Conservation (phyloP, 805 yeast species). For the Kockiozyma suomiensis region DNA sequence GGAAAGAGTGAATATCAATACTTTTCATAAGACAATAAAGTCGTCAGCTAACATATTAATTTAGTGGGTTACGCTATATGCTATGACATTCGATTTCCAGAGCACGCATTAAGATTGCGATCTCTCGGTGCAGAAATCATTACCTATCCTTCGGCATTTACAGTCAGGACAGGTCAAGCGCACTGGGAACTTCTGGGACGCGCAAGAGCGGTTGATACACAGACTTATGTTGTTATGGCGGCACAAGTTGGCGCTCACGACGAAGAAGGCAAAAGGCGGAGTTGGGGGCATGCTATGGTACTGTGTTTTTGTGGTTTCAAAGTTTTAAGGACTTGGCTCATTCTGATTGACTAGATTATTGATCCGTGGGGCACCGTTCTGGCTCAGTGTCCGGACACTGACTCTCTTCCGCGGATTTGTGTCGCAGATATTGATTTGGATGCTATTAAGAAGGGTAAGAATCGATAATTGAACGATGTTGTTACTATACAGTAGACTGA, state of each 20-base stretch:
- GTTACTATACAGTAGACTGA: too few species aligned
- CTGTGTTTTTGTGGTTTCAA: too few species aligned
- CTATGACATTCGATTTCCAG: conserved; percentile 87
- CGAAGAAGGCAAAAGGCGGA: conserved; percentile 57
- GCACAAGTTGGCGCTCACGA: conserved; percentile 86
- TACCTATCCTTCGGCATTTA: conserved; percentile 92
- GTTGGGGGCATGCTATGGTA: conserved; percentile 80
- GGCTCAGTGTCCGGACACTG: conserved; percentile 56
- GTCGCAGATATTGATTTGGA: conserved; percentile 68
- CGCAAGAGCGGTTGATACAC: conserved; percentile 89
- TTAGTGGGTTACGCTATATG: conserved; percentile 71
- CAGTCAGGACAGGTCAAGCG: conserved; percentile 84
- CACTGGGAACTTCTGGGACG: conserved; percentile 84
- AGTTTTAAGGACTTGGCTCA: not conserved
- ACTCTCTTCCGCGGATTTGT: conserved; percentile 50
- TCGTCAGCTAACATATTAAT: too few species aligned
- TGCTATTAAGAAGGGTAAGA: conserved; percentile 45
- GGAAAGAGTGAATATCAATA: too few species aligned
- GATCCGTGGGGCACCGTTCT: conserved; percentile 90
- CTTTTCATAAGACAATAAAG: too few species aligned
- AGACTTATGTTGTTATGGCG: conserved; percentile 81
- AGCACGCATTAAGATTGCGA: conserved; percentile 60
- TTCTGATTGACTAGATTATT: conserved; percentile 55
- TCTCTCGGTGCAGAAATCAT: conserved; percentile 71
- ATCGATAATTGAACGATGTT: too few species aligned